phyloP scores from a whole-genome alignment of 2,329 filamentous ascomycete species.

The Podosphaera aphanis region DNA sequence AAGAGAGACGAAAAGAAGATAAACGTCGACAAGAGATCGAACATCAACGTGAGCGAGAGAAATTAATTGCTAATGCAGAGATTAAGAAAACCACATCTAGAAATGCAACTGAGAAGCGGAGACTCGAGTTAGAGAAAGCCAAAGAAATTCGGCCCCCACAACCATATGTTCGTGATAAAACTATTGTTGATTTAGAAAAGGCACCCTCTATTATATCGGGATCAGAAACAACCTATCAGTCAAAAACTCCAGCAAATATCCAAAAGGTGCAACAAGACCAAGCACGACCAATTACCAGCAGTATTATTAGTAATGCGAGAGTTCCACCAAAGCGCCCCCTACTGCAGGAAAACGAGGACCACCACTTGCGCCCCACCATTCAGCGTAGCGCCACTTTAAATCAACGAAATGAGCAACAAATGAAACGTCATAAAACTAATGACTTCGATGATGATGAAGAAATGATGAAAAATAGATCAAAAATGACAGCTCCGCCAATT shows the following conservation, averaged over 20 bases:
- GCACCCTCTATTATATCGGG: slow-evolving; percentile 1
- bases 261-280: background rate
- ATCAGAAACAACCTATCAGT: slow-evolving; percentile 10
- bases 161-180: slow-evolving; percentile 31
- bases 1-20: slow-evolving; percentile 36
- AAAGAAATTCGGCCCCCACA: slow-evolving; percentile 41
- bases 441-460: slow-evolving; percentile 48
- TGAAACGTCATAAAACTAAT: slow-evolving; percentile 58
- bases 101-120: slow-evolving; percentile 27
- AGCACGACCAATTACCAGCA: slow-evolving; percentile 27
- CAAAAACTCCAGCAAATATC: background rate
- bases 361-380: slow-evolving; percentile 19
- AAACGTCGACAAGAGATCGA: slow-evolving; percentile 36
- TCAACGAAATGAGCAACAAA: slow-evolving; percentile 34
- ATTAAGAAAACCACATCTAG: slow-evolving; percentile 42
- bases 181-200: slow-evolving; percentile 16
- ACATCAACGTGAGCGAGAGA: slow-evolving; percentile 19
- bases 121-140: slow-evolving; percentile 32
- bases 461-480: slow-evolving; percentile 31
- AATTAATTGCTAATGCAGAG: slow-evolving; percentile 24
- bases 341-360: slow-evolving; percentile 36
- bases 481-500: slow-evolving; percentile 63
- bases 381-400: slow-evolving; percentile 37
- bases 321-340: slow-evolving; percentile 52
- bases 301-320: slow-evolving; percentile 25